Conservation (phyloP, 805 yeast species). For the Hanseniaspora valbyensis region DNA sequence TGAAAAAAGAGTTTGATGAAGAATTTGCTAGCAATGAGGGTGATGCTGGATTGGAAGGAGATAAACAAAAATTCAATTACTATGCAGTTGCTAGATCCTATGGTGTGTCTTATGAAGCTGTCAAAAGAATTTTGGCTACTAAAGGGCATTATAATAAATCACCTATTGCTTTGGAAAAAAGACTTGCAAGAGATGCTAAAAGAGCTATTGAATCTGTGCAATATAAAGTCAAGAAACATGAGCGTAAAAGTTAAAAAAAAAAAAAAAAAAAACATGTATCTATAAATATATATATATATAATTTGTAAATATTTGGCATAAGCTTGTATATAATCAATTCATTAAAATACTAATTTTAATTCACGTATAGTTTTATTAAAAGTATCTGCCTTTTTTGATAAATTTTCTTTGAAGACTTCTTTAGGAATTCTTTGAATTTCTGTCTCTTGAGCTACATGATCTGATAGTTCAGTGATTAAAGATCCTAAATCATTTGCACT, state of each 20-base stretch:
- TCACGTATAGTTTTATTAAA: too few relatives aligned
- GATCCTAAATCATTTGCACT: too few relatives aligned
- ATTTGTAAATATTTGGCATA: too few relatives aligned
- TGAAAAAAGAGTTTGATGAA: neutral
- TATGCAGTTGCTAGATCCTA: neutral
- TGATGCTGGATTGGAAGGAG: neutral
- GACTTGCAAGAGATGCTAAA: neutral
- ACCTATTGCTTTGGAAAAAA: neutral
- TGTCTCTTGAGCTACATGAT: too few relatives aligned
- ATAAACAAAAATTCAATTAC: slow-evolving; percentile 3
- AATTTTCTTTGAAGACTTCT: too few relatives aligned
- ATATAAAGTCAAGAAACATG: neutral
- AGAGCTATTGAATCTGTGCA: neutral
- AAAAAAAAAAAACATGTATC: neutral
- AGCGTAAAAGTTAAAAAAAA: neutral
- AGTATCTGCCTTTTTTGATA: too few relatives aligned
- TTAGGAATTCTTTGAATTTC: too few relatives aligned
- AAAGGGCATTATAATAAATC: neutral
- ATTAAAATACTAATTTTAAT: too few relatives aligned
- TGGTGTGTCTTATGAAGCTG: neutral
- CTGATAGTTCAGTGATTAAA: too few relatives aligned
- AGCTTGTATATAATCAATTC: too few relatives aligned
- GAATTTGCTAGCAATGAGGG: neutral
- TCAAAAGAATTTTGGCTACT: neutral
- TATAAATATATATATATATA: too few relatives aligned